These are phyloP conservation scores for Aureobasidium sp. DNA, from an alignment of 2,329 filamentous ascomycete genomes.

Conservation along the genomic window DNA sequence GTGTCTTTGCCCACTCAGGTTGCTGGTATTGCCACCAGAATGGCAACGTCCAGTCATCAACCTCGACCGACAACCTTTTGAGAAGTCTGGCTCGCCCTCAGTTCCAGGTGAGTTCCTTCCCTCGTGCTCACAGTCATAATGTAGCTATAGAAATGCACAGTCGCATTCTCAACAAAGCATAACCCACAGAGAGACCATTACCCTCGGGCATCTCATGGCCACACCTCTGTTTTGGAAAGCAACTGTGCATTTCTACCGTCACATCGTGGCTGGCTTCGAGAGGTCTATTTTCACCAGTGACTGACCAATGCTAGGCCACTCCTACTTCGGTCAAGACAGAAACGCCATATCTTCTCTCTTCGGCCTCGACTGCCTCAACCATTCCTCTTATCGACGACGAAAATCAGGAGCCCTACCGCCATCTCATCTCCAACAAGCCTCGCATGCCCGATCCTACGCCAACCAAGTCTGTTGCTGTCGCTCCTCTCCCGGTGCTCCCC, in stretches of 20 bases:
- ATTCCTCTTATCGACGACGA: neutral
- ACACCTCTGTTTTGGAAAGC: no score
- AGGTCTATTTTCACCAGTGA: neutral
- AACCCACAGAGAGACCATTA: no score
- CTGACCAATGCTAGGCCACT: neutral
- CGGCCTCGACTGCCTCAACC: neutral
- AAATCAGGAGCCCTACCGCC: neutral
- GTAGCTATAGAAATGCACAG: no score
- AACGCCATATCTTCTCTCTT: neutral
- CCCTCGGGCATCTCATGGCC: no score
- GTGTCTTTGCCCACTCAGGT: neutral
- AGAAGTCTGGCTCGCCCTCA: neutral
- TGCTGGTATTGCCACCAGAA: neutral
- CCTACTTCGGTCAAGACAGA: neutral
- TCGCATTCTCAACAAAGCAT: no score
- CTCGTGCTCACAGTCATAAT: no score
- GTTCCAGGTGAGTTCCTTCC: neutral
- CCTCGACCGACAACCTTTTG: neutral
- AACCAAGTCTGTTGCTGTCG: neutral
- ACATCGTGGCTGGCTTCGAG: no score
- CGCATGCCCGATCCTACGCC: neutral
- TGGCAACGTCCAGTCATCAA: neutral
- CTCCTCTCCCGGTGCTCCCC: neutral
- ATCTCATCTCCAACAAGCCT: neutral
- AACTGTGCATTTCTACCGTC: no score